phyloP scores from a whole-genome alignment of 192 early-diverging fungal species.

The Phycomyces nitens region DNA sequence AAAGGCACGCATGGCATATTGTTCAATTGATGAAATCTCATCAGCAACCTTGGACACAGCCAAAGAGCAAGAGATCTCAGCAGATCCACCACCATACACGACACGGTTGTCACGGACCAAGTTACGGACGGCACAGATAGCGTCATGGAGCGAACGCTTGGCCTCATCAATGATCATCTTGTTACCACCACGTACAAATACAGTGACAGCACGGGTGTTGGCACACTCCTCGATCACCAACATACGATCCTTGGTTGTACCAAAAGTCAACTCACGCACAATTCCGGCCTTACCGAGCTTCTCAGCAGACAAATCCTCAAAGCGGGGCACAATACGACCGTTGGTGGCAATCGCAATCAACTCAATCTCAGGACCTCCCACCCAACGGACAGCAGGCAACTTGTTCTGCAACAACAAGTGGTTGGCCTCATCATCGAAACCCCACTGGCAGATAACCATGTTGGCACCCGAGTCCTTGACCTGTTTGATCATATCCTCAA shows the following conservation, averaged over 20 bases:
- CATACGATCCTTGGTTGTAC: constrained; percentile 99
- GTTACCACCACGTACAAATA: constrained; percentile 97
- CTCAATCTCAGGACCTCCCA: constrained; percentile 99
- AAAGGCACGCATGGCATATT: constrained; percentile 98
- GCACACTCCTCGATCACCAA: constrained; percentile 98
- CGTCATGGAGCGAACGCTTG: constrained; percentile 96
- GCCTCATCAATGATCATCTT: constrained; percentile 99
- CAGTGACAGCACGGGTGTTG: constrained; percentile 79
- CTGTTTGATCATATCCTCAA: constrained; percentile 93
- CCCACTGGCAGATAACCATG: constrained; percentile 99
- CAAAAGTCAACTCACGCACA: constrained; percentile 95
- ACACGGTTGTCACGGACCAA: constrained; percentile 95
- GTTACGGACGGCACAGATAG: constrained; percentile 98
- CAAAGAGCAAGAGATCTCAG: constrained; percentile 95
- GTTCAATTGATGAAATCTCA: constrained; percentile 59
- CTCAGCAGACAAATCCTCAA: constrained; percentile 83
- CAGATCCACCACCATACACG: constrained; percentile 98
- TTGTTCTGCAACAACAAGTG: constrained; percentile 97
- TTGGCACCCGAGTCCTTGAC: constrained; percentile 98
- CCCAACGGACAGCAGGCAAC: constrained; percentile 98
- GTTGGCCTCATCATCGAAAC: constrained; percentile 99
- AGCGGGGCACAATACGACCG: constrained; percentile 99
- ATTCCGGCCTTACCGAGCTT: constrained; percentile 94
- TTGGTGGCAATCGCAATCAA: constrained; percentile 99
- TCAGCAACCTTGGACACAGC: constrained; percentile 91